Base-by-base conservation (phyloP, 768 basidiomycete genomes). In the Mycena floridula region DNA sequence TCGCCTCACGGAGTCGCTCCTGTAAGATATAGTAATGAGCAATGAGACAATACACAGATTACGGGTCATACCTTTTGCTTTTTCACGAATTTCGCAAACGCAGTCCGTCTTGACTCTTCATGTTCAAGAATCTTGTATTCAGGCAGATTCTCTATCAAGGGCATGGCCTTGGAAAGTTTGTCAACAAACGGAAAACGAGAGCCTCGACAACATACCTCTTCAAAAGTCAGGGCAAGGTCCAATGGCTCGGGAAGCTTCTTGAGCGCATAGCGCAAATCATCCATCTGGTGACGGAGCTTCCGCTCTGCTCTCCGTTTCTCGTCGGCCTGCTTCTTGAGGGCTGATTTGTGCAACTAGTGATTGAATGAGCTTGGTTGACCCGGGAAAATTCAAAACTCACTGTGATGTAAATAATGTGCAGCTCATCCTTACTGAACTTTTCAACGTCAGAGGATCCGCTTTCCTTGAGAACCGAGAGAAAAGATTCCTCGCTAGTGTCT, bases 181-280 rank as follows among this genome's bases (percentile, higher is more conserved):
- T 25, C 41, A 26, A 39, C 4, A 42, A 40, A 23, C 44, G 36
- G 23, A 48, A 12, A 40, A 32, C 39, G 32, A 30, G 20, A 28
- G 13, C n/a, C n/a, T 11, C 20, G 11, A n/a, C 35, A 21, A 38
- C 12, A 62, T 52, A 89, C 93, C 54, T 87, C 81, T 53, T 97
- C 94, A 56, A 85, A 98, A 1, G 83, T 59, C 45, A 82, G 58
- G 23, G 65, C 78, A 40, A 93, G 60, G 51, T 95, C 90, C 28
- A 97, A 63, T 1, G 89, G 77, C 40, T 93, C 89, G 0, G 87
- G 61, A 6, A 95, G 69, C 60, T 95, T 95, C 67, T 89, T 92
- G 51, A 97, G 71, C 0, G 94, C 96, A 65, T 98, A 96, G 5
- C 96, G 84, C 27, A 99, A 71, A 57, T 98, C 96, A 62, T 99